Evolutionary conservation across 2,329 filamentous ascomycete species (phyloP).

Genomic region (Ampelomyces quisqualis): DNA sequence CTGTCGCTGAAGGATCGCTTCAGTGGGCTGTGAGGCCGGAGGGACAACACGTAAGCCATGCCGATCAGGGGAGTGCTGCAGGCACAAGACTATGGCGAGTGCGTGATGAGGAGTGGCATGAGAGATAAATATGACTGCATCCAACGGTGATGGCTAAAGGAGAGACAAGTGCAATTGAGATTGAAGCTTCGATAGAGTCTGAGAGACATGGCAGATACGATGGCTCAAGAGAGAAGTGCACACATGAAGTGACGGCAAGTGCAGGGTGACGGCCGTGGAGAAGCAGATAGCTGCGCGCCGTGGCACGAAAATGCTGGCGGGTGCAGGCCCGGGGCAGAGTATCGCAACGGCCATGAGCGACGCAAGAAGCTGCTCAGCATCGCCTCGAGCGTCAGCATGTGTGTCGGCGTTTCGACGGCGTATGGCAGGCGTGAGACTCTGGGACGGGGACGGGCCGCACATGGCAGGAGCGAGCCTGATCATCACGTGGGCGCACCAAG

Average conservation of each 20-base stretch:
- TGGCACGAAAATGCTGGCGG: too few species aligned
- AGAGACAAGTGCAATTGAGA: slow-evolving; percentile 23
- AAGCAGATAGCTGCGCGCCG: slow-evolving; percentile 7
- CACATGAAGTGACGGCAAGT: slow-evolving; percentile 19
- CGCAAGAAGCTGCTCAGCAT: not conserved
- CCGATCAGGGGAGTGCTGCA: slow-evolving; percentile 13
- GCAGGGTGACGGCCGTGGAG: slow-evolving; percentile 15
- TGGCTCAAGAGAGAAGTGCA: slow-evolving; percentile 17
- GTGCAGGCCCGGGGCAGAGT: not conserved
- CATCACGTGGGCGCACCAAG: too few species aligned
- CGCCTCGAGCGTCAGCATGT: not conserved
- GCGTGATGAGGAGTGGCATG: slow-evolving; percentile 32
- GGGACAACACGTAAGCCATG: slow-evolving; percentile 46
- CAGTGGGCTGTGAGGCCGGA: slow-evolving; percentile 43
- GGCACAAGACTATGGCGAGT: slow-evolving; percentile 25
- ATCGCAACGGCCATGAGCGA: slow-evolving; percentile 1
- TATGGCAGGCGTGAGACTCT: slow-evolving; percentile 13
- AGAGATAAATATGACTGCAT: slow-evolving; percentile 43
- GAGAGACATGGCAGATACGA: slow-evolving; percentile 13
- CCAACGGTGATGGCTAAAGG: slow-evolving; percentile 31
- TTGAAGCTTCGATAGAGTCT: slow-evolving; percentile 9
- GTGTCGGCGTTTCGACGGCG: not conserved
- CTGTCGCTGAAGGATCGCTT: slow-evolving; percentile 48
- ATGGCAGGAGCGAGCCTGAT: slow-evolving; percentile 4
- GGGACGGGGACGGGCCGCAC: slow-evolving; percentile 8